phyloP scores from a whole-genome alignment of 2,329 filamentous ascomycete species.

The Neoascochyta sp. region DNA sequence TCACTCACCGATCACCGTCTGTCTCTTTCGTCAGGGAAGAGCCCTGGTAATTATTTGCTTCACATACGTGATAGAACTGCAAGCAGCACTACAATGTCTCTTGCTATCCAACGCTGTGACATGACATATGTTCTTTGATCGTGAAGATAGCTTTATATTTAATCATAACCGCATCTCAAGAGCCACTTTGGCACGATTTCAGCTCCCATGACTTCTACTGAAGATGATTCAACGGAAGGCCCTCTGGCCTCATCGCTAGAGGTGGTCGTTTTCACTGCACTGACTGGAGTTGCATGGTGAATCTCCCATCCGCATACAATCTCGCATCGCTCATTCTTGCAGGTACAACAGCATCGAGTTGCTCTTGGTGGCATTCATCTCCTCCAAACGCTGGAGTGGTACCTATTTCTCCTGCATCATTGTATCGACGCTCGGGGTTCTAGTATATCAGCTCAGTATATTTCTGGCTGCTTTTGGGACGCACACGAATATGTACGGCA shows the following conservation, averaged over 20 bases:
- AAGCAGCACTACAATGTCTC: too few relatives aligned
- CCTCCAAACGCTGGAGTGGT: conserved; percentile 5
- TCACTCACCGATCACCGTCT: too few relatives aligned
- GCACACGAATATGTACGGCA: conserved; percentile 1
- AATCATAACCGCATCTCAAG: too few relatives aligned
- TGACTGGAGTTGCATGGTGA: conserved; percentile 1
- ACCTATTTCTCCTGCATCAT: conserved; percentile 7
- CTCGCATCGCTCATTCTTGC: neutral
- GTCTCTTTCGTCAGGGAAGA: too few relatives aligned
- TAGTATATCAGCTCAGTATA: conserved; percentile 5
- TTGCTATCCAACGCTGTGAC: too few relatives aligned
- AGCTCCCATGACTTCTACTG: conserved; percentile 1
- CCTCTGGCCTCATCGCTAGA: conserved; percentile 3
- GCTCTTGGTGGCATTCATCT: conserved; percentile 2
- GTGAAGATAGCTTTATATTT: too few relatives aligned
- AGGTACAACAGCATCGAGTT: conserved; percentile 3
- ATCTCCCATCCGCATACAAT: neutral
- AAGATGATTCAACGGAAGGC: neutral
- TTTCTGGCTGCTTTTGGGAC: conserved; percentile 1
- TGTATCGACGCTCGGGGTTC: conserved; percentile 3
- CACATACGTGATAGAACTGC: too few relatives aligned
- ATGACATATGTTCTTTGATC: too few relatives aligned
- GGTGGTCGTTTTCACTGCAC: conserved; percentile 2
- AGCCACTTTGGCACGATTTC: too few relatives aligned
- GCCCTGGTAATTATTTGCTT: too few relatives aligned